Base-by-base conservation (phyloP, 306 rosid species). In the Biancaea sappan region DNA sequence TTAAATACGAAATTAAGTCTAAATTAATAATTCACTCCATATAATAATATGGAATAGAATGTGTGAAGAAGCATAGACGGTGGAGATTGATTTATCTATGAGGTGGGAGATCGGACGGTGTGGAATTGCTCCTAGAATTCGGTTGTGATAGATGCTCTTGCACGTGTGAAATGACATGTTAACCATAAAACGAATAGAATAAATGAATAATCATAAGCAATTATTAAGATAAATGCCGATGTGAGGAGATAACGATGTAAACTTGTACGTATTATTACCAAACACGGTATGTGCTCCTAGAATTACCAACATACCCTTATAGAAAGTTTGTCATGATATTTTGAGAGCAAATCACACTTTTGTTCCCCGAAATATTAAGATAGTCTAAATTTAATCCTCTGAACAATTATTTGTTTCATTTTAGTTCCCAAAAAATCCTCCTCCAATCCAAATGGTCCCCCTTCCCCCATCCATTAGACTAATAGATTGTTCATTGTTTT, bases 191-290 rank as follows among this genome's bases (percentile, higher is more conserved):
- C 16, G 6, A 3, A 46, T 14, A 13, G 2, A 43, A 43, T 43
- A 35, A 10, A 60, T 16, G 25, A 38, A n/a, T 18, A 69, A 46
- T 79, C 16, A 73, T 71, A 54, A 73, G 74, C 16, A 6, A 8
- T 16, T 59, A 8, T 31, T 47, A 37, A 70, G 59, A 21, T 43
- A 29, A 48, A 52, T 26, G 72, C 59, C 16, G 28, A 65, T 37
- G 21, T 51, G 84, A 38, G 79, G 74, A 72, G 79, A 67, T 19
- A 66, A 51, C 84, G 60, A 79, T 61, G 82, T 40, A 52, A 83
- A 40, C 5, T 50, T 65, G 50, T 72, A 24, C n/a, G 3, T 48
- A 64, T 57, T 37, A 59, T 47, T 51, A 56, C 74, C 62, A 34
- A 70, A 46, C 48, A 37, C 29, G 34, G 69, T 46, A n/a, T 58